A percentile compares a stretch with the other conserved stretches of the same genome.
Evolutionary conservation across 2,329 filamentous ascomycete genomes (phyloP).

Genomic region (Coniochaeta sp.): DNA sequence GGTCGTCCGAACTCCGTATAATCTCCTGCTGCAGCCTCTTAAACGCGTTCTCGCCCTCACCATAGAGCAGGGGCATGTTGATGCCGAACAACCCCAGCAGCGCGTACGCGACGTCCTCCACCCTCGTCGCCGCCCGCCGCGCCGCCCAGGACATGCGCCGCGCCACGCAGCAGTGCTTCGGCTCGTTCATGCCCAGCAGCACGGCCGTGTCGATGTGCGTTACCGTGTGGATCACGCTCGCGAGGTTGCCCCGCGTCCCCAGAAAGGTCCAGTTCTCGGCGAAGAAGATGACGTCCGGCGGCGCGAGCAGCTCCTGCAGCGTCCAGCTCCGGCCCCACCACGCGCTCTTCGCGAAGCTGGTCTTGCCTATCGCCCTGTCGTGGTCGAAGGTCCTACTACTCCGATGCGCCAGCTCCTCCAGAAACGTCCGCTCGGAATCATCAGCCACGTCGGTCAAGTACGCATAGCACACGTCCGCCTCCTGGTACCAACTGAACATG

Average conservation of each 20-base stretch:
- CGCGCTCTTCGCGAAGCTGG: neutral
- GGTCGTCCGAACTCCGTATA: neutral
- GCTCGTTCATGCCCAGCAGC: neutral
- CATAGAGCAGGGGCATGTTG: constrained; percentile 20
- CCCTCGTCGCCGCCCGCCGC: constrained; percentile 13
- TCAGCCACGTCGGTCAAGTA: neutral
- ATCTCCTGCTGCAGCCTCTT: neutral
- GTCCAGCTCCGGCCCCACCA: neutral
- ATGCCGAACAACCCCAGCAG: constrained; percentile 19
- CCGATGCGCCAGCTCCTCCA: neutral
- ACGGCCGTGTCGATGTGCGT: neutral
- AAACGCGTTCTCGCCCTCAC: constrained; percentile 8
- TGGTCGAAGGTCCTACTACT: neutral
- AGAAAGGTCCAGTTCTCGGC: neutral
- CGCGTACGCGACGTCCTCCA: constrained; percentile 20
- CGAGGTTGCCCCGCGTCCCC: neutral
- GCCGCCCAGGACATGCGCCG: constrained; percentile 17
- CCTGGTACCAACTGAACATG: constrained; percentile 1
- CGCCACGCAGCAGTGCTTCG: constrained; percentile 1
- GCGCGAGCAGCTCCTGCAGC: neutral
- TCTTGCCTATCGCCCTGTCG: neutral
- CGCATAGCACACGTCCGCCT: neutral
- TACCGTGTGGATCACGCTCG: neutral
- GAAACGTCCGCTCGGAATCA: neutral
- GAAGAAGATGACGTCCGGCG: neutral